A percentile compares a stretch with the other conserved stretches of the same genome.
Evolutionary conservation across 306 rosid species (phyloP).

Genomic region (Oemleria cerasiformis): DNA sequence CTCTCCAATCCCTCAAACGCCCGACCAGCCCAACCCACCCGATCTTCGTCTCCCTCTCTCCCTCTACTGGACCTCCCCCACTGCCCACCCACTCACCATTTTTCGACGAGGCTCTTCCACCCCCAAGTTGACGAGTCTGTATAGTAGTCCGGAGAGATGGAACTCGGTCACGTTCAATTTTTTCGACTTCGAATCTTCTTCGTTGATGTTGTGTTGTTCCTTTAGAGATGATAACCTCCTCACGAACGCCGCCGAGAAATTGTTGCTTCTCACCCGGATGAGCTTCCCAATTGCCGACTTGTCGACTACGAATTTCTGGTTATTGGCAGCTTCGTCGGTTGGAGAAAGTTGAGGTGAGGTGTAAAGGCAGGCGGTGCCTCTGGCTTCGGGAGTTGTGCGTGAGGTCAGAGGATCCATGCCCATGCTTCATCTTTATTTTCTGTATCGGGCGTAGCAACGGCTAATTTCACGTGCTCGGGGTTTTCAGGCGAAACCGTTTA

Average conservation of each 20-base stretch:
- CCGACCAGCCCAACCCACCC: too few species aligned
- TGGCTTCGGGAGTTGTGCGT: constrained; percentile 73
- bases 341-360: background rate
- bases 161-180: constrained; percentile 51
- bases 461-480: background rate
- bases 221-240: constrained; percentile 57
- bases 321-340: constrained; percentile 8
- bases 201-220: constrained; percentile 21
- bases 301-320: constrained; percentile 20
- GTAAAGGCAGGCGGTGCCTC: constrained; percentile 46
- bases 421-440: too few species aligned
- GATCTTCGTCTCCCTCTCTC: too few species aligned
- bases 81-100: too few species aligned
- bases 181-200: background rate
- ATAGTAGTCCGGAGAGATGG: constrained; percentile 68
- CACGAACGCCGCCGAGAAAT: constrained; percentile 50
- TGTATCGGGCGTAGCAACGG: constrained; percentile 3
- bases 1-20: too few species aligned
- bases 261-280: constrained; percentile 56
- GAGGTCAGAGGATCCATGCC: constrained; percentile 34
- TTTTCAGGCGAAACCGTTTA: constrained; percentile 4
- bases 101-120: too few species aligned
- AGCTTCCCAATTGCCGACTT: constrained; percentile 64
- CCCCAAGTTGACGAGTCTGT: too few species aligned
- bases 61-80: too few species aligned